Base-by-base conservation (phyloP, 176 grass and related monocot species). In the Puya raimondii region DNA sequence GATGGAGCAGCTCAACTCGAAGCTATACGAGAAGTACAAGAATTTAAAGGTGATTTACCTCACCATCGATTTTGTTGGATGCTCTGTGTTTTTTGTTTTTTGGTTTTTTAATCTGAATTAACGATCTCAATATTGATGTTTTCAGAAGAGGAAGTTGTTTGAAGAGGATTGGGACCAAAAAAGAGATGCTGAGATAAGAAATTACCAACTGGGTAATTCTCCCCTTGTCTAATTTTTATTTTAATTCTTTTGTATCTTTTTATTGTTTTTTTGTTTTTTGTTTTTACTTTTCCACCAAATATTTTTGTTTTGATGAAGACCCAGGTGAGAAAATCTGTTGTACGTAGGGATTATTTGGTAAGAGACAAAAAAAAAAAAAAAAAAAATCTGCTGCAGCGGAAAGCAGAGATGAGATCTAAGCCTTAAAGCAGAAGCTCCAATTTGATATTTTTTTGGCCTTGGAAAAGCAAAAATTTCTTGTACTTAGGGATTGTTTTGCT, bases 131-230 rank as follows among this genome's bases (percentile, higher is more conserved):
- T 14, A 11, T 66, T 17, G 13, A 50, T 78, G n/a, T 29, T 2
- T 33, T 68, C 69, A 87, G 88, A 91, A 91, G 77, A 64, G 78
- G 57, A 87, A 80, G 84, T 66, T 82, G 14, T 47, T 70, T 10
- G 76, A 77, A 11, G 72, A 87, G n/a, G 79, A 64, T 17, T 53
- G 74, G 72, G 59, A 69, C 26, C 59, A 9, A 53, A 76, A 74
- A n/a, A 53, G 48, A 64, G 53, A 77, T 49, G 22, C 27, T n/a
- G 12, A 70, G 0, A 14, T 77, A 58, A 70, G 65, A 20, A 61
- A 82, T 63, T 65, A 85, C 16, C 67, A 70, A n/a, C 10, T 78
- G 18, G 81, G 88, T 91, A 80, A n/a, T 50, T 61, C 7, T 51
- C 33, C 48, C n/a, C 1, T 68, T 23, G 15, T 52, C 12, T 65